Percentiles rank a stretch among this genome's conserved stretches.
Conservation (phyloP, 768 basidiomycete genomes). For the Termitomyces sp. region DNA sequence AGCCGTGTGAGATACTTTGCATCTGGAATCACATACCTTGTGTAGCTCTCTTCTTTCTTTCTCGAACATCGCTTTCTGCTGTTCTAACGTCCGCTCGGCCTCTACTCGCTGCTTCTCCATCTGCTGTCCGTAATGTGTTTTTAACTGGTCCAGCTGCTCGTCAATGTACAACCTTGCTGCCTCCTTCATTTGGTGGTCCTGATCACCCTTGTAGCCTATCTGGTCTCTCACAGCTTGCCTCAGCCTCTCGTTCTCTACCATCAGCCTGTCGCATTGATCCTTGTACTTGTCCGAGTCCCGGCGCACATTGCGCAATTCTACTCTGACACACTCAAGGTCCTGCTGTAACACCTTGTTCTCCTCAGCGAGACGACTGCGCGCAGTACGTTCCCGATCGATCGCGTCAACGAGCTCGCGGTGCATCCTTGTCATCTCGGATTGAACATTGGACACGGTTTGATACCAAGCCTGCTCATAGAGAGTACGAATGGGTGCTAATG, state of each 20-base stretch:
- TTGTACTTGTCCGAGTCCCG: background rate
- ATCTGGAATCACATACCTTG: conserved; percentile 2
- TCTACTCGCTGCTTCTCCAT: conserved; percentile 9
- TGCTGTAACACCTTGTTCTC: conserved; percentile 5
- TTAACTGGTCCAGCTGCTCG: conserved; percentile 10
- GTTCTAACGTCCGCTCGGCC: conserved; percentile 10
- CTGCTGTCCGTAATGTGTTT: conserved; percentile 12
- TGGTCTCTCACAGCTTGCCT: background rate
- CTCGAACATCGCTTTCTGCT: conserved; percentile 11
- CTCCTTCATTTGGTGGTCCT: background rate
- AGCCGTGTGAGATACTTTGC: background rate
- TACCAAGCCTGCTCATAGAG: conserved; percentile 16
- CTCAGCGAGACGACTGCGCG: background rate
- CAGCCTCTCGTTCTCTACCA: conserved; percentile 5
- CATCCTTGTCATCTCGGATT: conserved; percentile 15
- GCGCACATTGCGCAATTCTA: background rate
- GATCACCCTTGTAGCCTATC: background rate
- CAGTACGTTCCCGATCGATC: conserved; percentile 5
- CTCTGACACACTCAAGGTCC: conserved; percentile 1
- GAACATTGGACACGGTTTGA: conserved; percentile 13
- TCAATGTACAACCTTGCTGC: conserved; percentile 12
- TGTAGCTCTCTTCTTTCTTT: conserved; percentile 12
- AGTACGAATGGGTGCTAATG: conserved; percentile 11
- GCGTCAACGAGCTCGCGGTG: conserved; percentile 8
- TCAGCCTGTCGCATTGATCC: background rate